Percentiles rank a stretch among this genome's conserved stretches.
These are phyloP conservation scores for Cyanidiococcus yangmingshanensis DNA, from an alignment of 23 red algal species.

Conservation along the genomic window DNA sequence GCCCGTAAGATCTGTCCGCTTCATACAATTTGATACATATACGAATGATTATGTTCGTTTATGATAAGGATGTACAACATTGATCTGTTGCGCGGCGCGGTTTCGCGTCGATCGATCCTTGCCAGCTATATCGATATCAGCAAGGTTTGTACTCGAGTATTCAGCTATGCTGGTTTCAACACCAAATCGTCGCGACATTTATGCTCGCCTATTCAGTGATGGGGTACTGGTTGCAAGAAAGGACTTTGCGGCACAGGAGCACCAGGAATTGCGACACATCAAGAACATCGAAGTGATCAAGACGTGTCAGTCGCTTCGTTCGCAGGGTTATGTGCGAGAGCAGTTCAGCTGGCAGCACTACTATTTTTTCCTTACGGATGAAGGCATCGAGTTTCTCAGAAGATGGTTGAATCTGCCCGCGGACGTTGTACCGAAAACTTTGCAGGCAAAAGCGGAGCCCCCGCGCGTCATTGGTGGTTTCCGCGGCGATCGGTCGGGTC, in stretches of 20 bases:
- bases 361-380: constrained; percentile 95
- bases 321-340: constrained; percentile 75
- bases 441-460: not conserved
- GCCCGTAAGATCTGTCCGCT: too few relatives aligned
- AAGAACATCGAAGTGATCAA: constrained; percentile 96
- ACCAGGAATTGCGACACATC: constrained; percentile 57
- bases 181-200: constrained; percentile 72
- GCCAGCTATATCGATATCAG: too few relatives aligned
- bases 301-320: constrained; percentile 71
- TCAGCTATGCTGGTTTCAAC: constrained; percentile 94
- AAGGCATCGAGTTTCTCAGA: constrained; percentile 94
- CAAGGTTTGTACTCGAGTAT: too few relatives aligned
- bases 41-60: too few relatives aligned
- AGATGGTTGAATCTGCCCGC: constrained; percentile 71
- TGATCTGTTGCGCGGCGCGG: too few relatives aligned
- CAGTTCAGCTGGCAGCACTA: constrained; percentile 94
- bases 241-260: constrained; percentile 64
- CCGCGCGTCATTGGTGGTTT: not conserved
- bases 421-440: constrained; percentile 31
- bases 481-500: not conserved
- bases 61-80: too few relatives aligned
- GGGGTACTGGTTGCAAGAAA: constrained; percentile 90
- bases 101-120: too few relatives aligned
- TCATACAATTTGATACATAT: too few relatives aligned
- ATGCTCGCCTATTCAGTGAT: constrained; percentile 86